phyloP scores from a whole-genome alignment of 495 filamentous ascomycete genomes.

The Apiosordaria backusii region DNA sequence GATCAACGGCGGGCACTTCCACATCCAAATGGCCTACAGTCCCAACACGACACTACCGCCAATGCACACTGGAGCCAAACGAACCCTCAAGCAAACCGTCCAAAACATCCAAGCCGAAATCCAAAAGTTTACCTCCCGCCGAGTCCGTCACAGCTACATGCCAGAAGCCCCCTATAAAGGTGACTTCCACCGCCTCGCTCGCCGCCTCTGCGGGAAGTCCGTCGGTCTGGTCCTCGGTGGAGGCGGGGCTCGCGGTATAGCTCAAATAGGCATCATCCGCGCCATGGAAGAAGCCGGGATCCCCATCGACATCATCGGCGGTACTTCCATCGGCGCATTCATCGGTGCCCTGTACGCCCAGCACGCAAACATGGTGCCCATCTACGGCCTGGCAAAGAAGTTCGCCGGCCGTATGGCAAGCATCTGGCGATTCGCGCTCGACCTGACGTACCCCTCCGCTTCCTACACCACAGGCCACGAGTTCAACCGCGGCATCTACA shows the following conservation, averaged over 20 bases:
- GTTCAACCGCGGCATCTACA: slow-evolving; percentile 99
- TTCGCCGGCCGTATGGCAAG: slow-evolving; percentile 96
- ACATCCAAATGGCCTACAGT: slow-evolving; percentile 92
- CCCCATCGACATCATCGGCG: slow-evolving; percentile 92
- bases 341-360: slow-evolving; percentile 93
- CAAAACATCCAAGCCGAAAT: slow-evolving; percentile 95
- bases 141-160: slow-evolving; percentile 82
- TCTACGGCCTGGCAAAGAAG: slow-evolving; percentile 94
- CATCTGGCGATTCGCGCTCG: slow-evolving; percentile 94
- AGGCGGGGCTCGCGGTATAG: slow-evolving; percentile 85
- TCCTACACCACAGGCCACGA: slow-evolving; percentile 98
- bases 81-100: slow-evolving; percentile 79
- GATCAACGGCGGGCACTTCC: slow-evolving; percentile 98
- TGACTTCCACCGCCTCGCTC: slow-evolving; percentile 90
- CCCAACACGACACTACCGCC: slow-evolving; percentile 64
- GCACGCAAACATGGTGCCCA: slow-evolving; percentile 93
- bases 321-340: slow-evolving; percentile 97
- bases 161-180: slow-evolving; percentile 91
- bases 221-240: slow-evolving; percentile 92
- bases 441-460: slow-evolving; percentile 89
- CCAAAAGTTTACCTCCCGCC: slow-evolving; percentile 90
- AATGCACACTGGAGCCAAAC: slow-evolving; percentile 69
- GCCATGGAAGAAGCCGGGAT: slow-evolving; percentile 95
- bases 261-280: slow-evolving; percentile 89
- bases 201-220: slow-evolving; percentile 88